Conservation (phyloP, 768 basidiomycete genomes). For the Trametopsis cervina region DNA sequence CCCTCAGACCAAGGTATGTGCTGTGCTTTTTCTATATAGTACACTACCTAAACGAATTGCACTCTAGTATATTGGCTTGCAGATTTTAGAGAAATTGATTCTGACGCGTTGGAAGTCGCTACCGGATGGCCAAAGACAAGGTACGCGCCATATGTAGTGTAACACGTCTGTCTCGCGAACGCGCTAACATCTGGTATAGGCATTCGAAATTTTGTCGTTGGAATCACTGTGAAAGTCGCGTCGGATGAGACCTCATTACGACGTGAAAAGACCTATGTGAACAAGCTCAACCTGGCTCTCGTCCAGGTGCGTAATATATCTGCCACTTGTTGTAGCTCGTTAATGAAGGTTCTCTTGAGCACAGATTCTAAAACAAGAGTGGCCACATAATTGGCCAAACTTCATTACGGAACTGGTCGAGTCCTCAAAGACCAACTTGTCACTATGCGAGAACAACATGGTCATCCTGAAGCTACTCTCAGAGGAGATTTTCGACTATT, state of each 20-base stretch:
- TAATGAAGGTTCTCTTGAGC: background rate
- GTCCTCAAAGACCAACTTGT: constrained; percentile 93
- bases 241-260: constrained; percentile 85
- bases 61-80: constrained; percentile 88
- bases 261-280: constrained; percentile 90
- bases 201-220: constrained; percentile 95
- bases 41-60: constrained; percentile 8
- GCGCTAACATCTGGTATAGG: constrained; percentile 35
- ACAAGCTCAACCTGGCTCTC: constrained; percentile 94
- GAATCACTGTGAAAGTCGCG: constrained; percentile 86
- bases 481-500: constrained; percentile 98
- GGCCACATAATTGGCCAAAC: constrained; percentile 98
- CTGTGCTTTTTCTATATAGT: constrained; percentile 17
- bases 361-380: constrained; percentile 98
- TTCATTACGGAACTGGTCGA: constrained; percentile 97
- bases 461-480: constrained; percentile 94
- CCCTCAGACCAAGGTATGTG: constrained; percentile 74
- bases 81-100: constrained; percentile 95
- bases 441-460: constrained; percentile 99
- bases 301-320: constrained; percentile 64
- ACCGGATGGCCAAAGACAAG: constrained; percentile 90
- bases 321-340: background rate
- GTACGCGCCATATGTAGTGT: constrained; percentile 29
- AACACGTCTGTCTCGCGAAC: background rate
- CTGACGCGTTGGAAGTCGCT: constrained; percentile 93